These are phyloP conservation scores for Starmerella scarabaei DNA, from an alignment of 805 yeast genomes.

Conservation along the genomic window DNA sequence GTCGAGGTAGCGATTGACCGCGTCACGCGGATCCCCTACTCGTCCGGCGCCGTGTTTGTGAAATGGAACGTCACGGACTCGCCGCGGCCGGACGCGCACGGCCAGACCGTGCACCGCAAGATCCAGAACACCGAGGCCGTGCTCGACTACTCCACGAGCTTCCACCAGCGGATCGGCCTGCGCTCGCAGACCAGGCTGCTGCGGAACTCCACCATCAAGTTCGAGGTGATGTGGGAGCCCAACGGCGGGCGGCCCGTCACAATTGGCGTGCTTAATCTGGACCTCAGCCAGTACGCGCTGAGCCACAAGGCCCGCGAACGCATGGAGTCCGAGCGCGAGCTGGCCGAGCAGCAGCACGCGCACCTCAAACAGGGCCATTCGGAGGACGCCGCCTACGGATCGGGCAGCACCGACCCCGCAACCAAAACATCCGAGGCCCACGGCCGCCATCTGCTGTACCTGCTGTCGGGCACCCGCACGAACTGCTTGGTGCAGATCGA, in stretches of 20 bases:
- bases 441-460: constrained; percentile 40
- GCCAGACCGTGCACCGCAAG: constrained; percentile 33
- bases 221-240: constrained; percentile 37
- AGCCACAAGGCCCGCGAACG: not conserved
- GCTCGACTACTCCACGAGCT: constrained; percentile 35
- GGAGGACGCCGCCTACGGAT: not conserved
- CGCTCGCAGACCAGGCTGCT: constrained; percentile 28
- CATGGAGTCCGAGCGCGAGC: no score
- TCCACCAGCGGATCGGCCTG: constrained; percentile 33
- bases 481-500: constrained; percentile 44
- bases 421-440: not conserved
- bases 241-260: constrained; percentile 32
- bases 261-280: constrained; percentile 55
- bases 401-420: not conserved
- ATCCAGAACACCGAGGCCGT: constrained; percentile 41
- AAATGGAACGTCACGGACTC: constrained; percentile 51
- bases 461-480: constrained; percentile 65
- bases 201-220: constrained; percentile 27
- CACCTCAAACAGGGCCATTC: not conserved
- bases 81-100: constrained; percentile 32
- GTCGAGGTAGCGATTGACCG: constrained; percentile 50
- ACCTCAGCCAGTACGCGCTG: constrained; percentile 54
- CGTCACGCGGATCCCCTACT: constrained; percentile 72
- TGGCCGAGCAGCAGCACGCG: not conserved
- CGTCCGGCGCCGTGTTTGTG: constrained; percentile 53